A percentile compares a stretch with the other conserved stretches of the same genome.
Evolutionary conservation across 495 filamentous ascomycete genomes (phyloP).

Genomic region (Aspergillus leporis): DNA sequence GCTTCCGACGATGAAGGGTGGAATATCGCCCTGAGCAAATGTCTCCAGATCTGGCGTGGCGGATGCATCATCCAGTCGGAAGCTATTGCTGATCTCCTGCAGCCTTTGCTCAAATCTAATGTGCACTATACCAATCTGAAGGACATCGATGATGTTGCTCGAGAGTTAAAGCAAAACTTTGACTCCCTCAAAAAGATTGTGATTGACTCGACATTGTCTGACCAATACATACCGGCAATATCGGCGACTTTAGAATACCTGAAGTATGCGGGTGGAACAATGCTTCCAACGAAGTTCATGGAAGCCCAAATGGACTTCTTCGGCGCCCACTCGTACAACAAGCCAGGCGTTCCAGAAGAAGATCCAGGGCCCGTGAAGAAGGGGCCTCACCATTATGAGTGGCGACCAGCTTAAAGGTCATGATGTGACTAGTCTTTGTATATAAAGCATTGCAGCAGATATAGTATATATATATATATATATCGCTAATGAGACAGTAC

Average conservation of each 20-base stretch:
- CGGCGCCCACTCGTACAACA: constrained; percentile 68
- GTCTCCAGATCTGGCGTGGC: constrained; percentile 69
- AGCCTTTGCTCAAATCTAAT: constrained; percentile 36
- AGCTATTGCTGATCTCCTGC: constrained; percentile 61
- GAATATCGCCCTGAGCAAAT: constrained; percentile 58
- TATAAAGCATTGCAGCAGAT: background rate
- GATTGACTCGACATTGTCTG: constrained; percentile 54
- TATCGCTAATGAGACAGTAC: background rate
- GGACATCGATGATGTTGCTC: constrained; percentile 51
- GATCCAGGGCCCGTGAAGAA: constrained; percentile 43
- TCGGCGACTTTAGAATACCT: constrained; percentile 68
- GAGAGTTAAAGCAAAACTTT: constrained; percentile 54
- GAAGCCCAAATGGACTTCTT: constrained; percentile 79
- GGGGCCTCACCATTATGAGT: constrained; percentile 46
- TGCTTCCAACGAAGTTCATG: constrained; percentile 68
- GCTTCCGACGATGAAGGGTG: constrained; percentile 63
- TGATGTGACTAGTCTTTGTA: background rate
- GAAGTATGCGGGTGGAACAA: constrained; percentile 60
- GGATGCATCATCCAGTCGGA: constrained; percentile 77
- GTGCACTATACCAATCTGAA: constrained; percentile 41
- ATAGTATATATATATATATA: too few relatives aligned
- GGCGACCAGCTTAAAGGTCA: constrained; percentile 31
- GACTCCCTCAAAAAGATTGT: constrained; percentile 58
- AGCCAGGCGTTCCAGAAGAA: constrained; percentile 40
- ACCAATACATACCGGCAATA: constrained; percentile 64